phyloP scores from a whole-genome alignment of 2,329 filamentous ascomycete species.

The Cryphonectria radicalis region DNA sequence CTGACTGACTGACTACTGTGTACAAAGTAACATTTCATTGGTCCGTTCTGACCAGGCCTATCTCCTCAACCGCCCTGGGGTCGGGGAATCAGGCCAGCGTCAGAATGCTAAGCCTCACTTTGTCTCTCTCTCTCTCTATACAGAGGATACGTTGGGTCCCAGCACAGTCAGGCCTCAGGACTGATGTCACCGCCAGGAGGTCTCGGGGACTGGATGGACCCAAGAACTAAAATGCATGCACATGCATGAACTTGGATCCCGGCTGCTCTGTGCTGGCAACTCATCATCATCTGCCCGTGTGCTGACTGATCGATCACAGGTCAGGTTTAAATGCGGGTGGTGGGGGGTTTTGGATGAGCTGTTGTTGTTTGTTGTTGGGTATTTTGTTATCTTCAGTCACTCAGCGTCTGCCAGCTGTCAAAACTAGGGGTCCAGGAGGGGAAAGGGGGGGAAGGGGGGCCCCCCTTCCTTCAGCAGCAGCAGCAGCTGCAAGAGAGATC shows the following conservation, averaged over 20 bases:
- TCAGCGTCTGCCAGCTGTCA: neutral
- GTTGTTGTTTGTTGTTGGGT: too few species aligned
- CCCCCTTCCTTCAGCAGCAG: neutral
- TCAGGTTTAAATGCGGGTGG: neutral
- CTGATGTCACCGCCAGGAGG: neutral
- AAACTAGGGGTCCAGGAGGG: neutral
- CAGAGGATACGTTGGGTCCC: neutral
- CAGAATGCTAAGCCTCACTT: slow-evolving; percentile 8
- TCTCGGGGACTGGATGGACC: neutral
- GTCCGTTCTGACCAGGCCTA: neutral
- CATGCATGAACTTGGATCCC: neutral
- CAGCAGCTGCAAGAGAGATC: neutral
- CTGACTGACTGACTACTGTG: too few species aligned
- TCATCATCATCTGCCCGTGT: neutral
- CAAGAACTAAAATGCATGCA: too few species aligned
- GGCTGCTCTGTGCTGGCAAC: neutral
- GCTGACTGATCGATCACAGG: neutral
- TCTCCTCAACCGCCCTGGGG: neutral
- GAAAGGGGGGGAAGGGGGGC: too few species aligned
- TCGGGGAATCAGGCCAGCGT: neutral
- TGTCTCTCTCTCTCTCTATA: neutral
- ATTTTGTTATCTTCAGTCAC: neutral
- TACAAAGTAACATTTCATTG: neutral
- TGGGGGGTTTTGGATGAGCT: neutral
- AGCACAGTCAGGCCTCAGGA: neutral